Evolutionary conservation across 2,329 filamentous ascomycete species (phyloP), one percentile per base, ranked within the genome.

Genomic region (Ophiostoma sp.): DNA sequence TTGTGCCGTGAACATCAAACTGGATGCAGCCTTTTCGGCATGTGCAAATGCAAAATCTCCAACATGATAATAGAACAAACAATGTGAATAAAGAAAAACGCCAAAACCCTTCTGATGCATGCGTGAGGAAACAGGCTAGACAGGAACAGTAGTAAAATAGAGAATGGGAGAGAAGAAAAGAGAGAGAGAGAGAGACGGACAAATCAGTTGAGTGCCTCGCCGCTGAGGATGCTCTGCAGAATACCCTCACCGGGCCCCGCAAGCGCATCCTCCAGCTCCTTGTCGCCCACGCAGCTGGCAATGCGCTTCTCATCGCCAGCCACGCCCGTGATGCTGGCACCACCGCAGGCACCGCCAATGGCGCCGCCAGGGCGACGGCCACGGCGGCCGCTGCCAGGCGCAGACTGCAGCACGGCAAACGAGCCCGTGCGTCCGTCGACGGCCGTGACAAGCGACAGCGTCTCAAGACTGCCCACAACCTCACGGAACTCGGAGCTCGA

Each of bases 401-500:
- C 91, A 10, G 91, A 93, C 72, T 89, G 87, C 41, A 87, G 77
- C 76, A 82, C 80, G 62, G 86, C 80, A 76, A 91, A 89, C 73
- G 85, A 91, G 65, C 87, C 91, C 67, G 82, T 90, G 82, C 86
- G 92, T 75, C 82, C 91, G 81, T 85, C 92, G 77, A 81, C 91
- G 76, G 80, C 89, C 79, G 78, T 90, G 6, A 97, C 85, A 31
- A 98, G 82, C 1, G 92, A 94, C 66, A 97, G 81, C 0, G 94
- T 95, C 81, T 99, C 95, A 68, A 99, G 80, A 75, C 92, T 96
- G 48, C 90, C 89, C 27, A 97, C 84, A 5, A 99, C 94, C 79
- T 99, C 95, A 71, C 93, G 88, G 79, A 99, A 99, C 79, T 99
- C 95, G 5, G 93, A 95, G 76, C 87, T 90, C 1, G 93, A 95